Percentiles rank a stretch among this genome's conserved stretches.
Conservation (phyloP, 768 basidiomycete species). For the Psilocybe cyanescens region DNA sequence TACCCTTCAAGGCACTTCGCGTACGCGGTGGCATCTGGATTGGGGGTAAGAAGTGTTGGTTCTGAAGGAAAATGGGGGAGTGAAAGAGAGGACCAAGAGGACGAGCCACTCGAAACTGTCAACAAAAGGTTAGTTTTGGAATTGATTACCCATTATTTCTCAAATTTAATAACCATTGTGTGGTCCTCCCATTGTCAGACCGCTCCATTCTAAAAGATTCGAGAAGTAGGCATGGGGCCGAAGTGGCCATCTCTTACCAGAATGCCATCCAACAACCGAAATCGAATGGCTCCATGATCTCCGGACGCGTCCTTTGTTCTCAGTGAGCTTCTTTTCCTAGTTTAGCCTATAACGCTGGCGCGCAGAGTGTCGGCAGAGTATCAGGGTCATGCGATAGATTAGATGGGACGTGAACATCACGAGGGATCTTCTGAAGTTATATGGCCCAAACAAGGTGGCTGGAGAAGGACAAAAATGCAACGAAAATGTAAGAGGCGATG, state of each 20-base stretch:
- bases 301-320: not conserved
- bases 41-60: not conserved
- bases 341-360: no score
- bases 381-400: no score
- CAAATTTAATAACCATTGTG: no score
- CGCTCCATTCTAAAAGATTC: not conserved
- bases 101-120: not conserved
- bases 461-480: not conserved
- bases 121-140: not conserved
- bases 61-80: not conserved
- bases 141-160: not conserved
- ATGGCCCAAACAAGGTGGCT: not conserved
- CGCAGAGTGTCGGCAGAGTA: not conserved
- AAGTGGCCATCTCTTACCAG: not conserved
- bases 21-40: not conserved
- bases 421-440: not conserved
- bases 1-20: not conserved
- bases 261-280: not conserved
- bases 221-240: not conserved
- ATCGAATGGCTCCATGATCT: not conserved
- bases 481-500: not conserved
- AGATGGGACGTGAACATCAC: no score
- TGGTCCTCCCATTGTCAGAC: no score
- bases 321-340: no score
- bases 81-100: not conserved